These are phyloP conservation scores for Pichia sp. DNA, from an alignment of 1,139 yeast species.

Conservation along the genomic window DNA sequence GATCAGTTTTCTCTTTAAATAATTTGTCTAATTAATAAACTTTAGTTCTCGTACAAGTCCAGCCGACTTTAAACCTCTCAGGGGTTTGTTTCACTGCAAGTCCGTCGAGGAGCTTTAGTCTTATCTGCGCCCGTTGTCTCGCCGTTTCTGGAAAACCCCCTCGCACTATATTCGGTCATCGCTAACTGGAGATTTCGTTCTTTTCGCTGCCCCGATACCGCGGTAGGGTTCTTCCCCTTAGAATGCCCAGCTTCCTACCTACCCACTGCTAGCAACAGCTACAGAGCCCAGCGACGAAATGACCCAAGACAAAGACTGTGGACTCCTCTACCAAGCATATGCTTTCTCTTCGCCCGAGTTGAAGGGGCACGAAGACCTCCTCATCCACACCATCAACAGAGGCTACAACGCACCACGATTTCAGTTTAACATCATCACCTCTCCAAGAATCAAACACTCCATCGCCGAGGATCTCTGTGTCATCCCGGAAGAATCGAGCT, in stretches of 20 bases:
- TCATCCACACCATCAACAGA: conserved; percentile 35
- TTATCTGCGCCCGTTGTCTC: no score
- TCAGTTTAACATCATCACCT: conserved; percentile 41
- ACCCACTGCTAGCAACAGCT: no score
- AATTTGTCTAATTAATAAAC: no score
- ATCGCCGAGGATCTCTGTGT: conserved; percentile 35
- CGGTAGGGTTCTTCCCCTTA: not conserved
- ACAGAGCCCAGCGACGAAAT: not conserved
- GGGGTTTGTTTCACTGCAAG: no score
- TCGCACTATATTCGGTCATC: no score
- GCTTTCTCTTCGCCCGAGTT: conserved; percentile 12
- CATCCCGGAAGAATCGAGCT: conserved; percentile 17
- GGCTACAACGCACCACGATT: conserved; percentile 46
- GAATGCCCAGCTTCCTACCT: no score
- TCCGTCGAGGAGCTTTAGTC: no score
- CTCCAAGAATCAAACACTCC: conserved; percentile 40
- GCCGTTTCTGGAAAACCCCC: no score
- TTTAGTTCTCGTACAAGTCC: no score
- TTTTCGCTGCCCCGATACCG: not conserved
- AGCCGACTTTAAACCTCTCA: no score
- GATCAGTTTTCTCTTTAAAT: no score
- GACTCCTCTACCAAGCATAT: conserved; percentile 6
- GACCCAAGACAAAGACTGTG: not conserved
- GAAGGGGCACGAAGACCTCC: conserved; percentile 14
- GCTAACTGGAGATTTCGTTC: not conserved